Evolutionary conservation across 352 stramenopile genomes (phyloP).

Genomic region (Thalassiosira hispida): DNA sequence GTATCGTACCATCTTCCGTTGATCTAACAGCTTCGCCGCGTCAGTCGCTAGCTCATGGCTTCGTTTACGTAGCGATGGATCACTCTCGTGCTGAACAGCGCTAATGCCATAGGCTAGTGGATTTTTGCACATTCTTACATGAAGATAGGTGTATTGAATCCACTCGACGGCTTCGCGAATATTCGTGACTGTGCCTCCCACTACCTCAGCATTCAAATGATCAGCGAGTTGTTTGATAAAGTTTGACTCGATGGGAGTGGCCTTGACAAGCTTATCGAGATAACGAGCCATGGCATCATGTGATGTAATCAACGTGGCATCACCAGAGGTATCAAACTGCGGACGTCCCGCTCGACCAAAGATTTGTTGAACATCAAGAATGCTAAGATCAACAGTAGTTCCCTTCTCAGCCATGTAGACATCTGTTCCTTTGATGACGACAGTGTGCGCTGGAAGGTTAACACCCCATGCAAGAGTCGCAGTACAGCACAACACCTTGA

Average conservation of each 20-base stretch:
- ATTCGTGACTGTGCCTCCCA: slow-evolving; percentile 97
- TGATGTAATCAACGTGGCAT: slow-evolving; percentile 98
- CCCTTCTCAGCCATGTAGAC: slow-evolving; percentile 99
- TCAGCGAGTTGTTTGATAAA: slow-evolving; percentile 99
- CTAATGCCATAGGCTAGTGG: slow-evolving; percentile 97
- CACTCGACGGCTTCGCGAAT: slow-evolving; percentile 95
- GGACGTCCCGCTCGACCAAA: slow-evolving; percentile 97
- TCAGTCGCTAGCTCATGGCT: slow-evolving; percentile 74
- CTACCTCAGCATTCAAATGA: slow-evolving; percentile 99
- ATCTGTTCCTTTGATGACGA: slow-evolving; percentile 99
- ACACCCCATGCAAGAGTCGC: slow-evolving; percentile 99
- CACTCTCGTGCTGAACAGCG: slow-evolving; percentile 90
- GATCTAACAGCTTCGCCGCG: slow-evolving; percentile 77
- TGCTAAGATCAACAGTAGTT: slow-evolving; percentile 95
- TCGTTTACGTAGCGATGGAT: slow-evolving; percentile 87
- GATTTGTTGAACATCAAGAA: slow-evolving; percentile 99
- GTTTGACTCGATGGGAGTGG: slow-evolving; percentile 97
- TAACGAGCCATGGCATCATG: slow-evolving; percentile 91
- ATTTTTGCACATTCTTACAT: slow-evolving; percentile 98
- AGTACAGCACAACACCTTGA: slow-evolving; percentile 98
- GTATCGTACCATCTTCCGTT: slow-evolving; percentile 89
- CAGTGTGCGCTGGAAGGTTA: slow-evolving; percentile 98
- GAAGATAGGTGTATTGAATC: slow-evolving; percentile 98
- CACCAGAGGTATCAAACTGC: slow-evolving; percentile 98
- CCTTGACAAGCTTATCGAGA: slow-evolving; percentile 93